A percentile compares a stretch with the other conserved stretches of the same genome.
phyloP scores from a whole-genome alignment of 192 early-diverging fungal species.

The Thoreauomyces humboldtii region DNA sequence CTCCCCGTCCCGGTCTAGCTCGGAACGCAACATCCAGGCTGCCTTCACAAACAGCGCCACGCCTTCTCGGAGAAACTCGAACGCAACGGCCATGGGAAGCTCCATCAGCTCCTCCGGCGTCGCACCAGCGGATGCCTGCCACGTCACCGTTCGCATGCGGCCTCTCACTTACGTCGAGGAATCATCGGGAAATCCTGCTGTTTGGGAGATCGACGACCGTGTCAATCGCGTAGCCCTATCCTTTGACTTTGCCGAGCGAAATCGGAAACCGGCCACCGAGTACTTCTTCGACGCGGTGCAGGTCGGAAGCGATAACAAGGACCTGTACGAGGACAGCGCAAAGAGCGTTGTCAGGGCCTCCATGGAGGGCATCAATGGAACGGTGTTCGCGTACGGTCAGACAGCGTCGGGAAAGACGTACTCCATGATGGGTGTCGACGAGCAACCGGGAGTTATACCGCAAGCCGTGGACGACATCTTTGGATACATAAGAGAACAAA shows the following conservation, averaged over 20 bases:
- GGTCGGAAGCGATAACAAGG: slow-evolving; percentile 53
- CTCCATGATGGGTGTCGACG: slow-evolving; percentile 61
- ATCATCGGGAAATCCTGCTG: neutral
- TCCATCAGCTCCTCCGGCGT: neutral
- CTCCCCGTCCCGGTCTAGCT: neutral
- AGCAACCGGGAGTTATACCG: slow-evolving; percentile 67
- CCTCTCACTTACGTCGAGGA: slow-evolving; percentile 9
- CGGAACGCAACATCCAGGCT: neutral
- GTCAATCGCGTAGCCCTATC: neutral
- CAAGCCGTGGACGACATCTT: slow-evolving; percentile 69
- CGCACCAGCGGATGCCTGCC: slow-evolving; percentile 16
- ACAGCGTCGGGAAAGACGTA: slow-evolving; percentile 93
- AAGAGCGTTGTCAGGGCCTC: slow-evolving; percentile 59
- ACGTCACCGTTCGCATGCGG: slow-evolving; percentile 19
- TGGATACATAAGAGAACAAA: slow-evolving; percentile 51
- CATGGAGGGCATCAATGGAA: slow-evolving; percentile 69
- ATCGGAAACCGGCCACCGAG: slow-evolving; percentile 2
- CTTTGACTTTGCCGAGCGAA: slow-evolving; percentile 17
- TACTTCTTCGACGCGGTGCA: slow-evolving; percentile 38
- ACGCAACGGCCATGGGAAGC: neutral
- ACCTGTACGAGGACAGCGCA: slow-evolving; percentile 48
- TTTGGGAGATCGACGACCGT: slow-evolving; percentile 13
- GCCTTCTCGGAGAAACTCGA: neutral
- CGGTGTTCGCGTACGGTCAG: slow-evolving; percentile 98
- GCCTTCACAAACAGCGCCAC: neutral